These are phyloP conservation scores for Talaromyces borbonicus DNA, from an alignment of 495 filamentous ascomycete species.

Conservation along the genomic window DNA sequence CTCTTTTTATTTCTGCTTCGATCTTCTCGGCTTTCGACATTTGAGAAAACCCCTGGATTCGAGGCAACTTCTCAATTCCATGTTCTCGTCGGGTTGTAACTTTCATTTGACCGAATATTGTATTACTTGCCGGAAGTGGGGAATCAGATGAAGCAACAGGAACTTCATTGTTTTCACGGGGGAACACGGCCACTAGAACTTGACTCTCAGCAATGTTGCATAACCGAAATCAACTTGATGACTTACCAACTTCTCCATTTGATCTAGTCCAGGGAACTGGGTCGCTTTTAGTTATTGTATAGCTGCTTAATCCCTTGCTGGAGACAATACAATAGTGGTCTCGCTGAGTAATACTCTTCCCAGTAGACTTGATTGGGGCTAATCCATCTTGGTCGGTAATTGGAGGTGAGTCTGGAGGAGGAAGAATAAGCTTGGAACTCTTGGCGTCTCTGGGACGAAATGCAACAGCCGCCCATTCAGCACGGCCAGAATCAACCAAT, in stretches of 20 bases:
- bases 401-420: slow-evolving; percentile 25
- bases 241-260: slow-evolving; percentile 1
- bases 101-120: not conserved
- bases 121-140: not conserved
- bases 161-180: not conserved
- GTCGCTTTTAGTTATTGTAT: slow-evolving; percentile 6
- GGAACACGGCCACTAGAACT: slow-evolving; percentile 2
- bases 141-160: not conserved
- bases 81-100: not conserved
- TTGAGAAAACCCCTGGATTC: not conserved
- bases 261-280: not conserved
- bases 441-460: slow-evolving; percentile 30
- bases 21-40: slow-evolving; percentile 9
- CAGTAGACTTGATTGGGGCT: not conserved
- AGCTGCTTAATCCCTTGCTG: not conserved
- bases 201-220: not conserved
- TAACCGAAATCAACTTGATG: too few species aligned
- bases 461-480: slow-evolving; percentile 50
- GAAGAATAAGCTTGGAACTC: slow-evolving; percentile 17
- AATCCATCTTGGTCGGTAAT: slow-evolving; percentile 48
- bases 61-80: not conserved
- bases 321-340: slow-evolving; percentile 3
- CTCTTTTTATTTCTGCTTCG: slow-evolving; percentile 15
- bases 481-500: slow-evolving; percentile 44
- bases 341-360: not conserved